Evolutionary conservation across 805 yeast genomes (phyloP).

Genomic region (Spathaspora gorwiae): DNA sequence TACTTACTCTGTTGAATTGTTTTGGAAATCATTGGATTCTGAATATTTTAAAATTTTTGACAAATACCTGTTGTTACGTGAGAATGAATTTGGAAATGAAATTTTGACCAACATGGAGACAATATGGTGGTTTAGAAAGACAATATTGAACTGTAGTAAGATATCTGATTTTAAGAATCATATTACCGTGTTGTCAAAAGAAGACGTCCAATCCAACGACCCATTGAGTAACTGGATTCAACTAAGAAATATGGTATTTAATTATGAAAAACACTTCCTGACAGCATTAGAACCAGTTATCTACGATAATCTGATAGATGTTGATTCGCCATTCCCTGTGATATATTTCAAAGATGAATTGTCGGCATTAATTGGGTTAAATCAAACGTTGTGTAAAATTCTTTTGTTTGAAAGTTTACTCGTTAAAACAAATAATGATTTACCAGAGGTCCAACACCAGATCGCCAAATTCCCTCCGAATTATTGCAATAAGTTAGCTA

Average conservation of each 20-base stretch:
- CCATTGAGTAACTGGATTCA: conserved; percentile 23
- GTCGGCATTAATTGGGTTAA: conserved; percentile 28
- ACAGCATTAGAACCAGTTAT: conserved; percentile 26
- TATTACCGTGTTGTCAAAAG: conserved; percentile 21
- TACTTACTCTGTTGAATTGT: conserved; percentile 26
- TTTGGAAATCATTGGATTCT: conserved; percentile 32
- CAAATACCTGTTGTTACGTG: conserved; percentile 1
- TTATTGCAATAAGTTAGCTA: conserved; percentile 23
- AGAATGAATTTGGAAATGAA: not conserved
- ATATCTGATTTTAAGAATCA: conserved; percentile 27
- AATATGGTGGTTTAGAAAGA: conserved; percentile 35
- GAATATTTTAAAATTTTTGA: conserved; percentile 20
- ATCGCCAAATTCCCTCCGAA: conserved; percentile 20
- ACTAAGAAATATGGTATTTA: conserved; percentile 22
- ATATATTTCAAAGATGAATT: conserved; percentile 33
- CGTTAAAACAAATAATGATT: conserved; percentile 12
- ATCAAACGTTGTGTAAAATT: conserved; percentile 26
- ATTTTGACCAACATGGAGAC: conserved; percentile 8
- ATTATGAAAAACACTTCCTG: conserved; percentile 27
- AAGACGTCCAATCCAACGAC: conserved; percentile 20
- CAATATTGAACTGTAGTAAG: conserved; percentile 21
- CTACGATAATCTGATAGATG: conserved; percentile 15
- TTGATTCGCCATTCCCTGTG: conserved; percentile 19
- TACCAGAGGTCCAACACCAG: conserved; percentile 15
- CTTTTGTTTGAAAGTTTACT: conserved; percentile 25